Conservation (phyloP, 768 basidiomycete species). For the Chiua virens region DNA sequence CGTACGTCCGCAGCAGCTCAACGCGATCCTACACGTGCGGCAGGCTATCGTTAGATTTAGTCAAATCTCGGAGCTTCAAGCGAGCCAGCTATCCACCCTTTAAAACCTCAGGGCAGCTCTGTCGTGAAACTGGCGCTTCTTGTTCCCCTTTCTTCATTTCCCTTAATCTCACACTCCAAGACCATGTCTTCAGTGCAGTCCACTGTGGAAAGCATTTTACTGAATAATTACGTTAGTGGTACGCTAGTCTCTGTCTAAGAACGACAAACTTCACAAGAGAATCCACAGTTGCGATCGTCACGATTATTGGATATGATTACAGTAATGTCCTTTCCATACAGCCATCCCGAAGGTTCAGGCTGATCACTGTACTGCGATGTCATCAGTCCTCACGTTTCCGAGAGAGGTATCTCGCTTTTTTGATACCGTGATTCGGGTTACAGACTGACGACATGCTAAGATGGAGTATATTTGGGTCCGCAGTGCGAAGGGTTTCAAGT, state of each 20-base stretch:
- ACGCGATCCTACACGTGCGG: too few relatives aligned
- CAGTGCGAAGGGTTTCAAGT: background rate
- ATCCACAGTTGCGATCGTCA: background rate
- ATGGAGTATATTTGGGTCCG: conserved; percentile 9
- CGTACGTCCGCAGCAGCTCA: too few relatives aligned
- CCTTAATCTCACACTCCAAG: background rate
- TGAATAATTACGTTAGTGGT: background rate
- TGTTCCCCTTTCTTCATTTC: background rate
- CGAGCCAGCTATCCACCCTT: too few relatives aligned
- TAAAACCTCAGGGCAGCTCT: background rate
- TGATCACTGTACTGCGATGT: background rate
- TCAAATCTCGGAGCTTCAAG: too few relatives aligned
- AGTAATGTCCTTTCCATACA: background rate
- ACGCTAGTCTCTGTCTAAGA: background rate
- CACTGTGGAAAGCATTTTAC: background rate
- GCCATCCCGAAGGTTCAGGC: background rate
- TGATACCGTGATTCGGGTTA: too few relatives aligned
- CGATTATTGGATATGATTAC: conserved; percentile 1
- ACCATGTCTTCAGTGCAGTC: background rate
- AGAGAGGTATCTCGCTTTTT: background rate
- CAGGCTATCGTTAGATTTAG: too few relatives aligned
- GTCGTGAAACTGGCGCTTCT: background rate
- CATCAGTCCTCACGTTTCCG: background rate
- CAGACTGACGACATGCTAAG: background rate
- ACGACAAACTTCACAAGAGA: background rate